phyloP scores from a whole-genome alignment of 2,329 filamentous ascomycete species.

The Cryphonectria naterciae region DNA sequence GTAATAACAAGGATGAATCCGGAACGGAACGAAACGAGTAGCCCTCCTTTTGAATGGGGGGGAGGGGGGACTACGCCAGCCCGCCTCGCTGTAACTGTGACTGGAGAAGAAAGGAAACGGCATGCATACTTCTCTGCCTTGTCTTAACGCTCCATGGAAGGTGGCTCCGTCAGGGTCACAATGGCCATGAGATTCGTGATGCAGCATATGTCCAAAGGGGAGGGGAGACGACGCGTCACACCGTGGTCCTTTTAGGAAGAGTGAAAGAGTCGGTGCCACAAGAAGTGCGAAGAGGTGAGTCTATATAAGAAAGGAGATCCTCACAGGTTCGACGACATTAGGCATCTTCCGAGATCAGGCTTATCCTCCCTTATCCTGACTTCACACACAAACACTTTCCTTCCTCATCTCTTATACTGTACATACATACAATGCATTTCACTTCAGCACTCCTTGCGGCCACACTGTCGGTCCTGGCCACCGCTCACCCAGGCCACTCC shows the following conservation, averaged over 20 bases:
- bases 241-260: not conserved
- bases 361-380: not conserved
- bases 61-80: not conserved
- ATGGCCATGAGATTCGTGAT: not conserved
- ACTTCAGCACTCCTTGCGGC: conserved; percentile 31
- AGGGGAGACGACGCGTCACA: not conserved
- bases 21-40: not conserved
- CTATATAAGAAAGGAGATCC: not conserved
- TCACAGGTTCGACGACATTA: not conserved
- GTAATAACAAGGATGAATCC: not conserved
- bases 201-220: not conserved
- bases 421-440: conserved; percentile 34
- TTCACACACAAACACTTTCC: not conserved
- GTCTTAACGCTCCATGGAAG: not conserved
- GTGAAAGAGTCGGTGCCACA: not conserved
- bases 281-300: not conserved
- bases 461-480: conserved; percentile 29
- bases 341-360: not conserved
- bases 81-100: no score
- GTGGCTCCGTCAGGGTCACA: not conserved
- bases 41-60: not conserved
- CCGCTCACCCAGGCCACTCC: conserved; percentile 55
- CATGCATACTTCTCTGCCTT: not conserved
- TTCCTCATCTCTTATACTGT: not conserved
- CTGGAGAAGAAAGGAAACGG: not conserved